Percentiles rank a stretch among this genome's conserved stretches.
These are phyloP conservation scores for Epithele typhae DNA, from an alignment of 768 basidiomycete genomes.

Conservation along the genomic window DNA sequence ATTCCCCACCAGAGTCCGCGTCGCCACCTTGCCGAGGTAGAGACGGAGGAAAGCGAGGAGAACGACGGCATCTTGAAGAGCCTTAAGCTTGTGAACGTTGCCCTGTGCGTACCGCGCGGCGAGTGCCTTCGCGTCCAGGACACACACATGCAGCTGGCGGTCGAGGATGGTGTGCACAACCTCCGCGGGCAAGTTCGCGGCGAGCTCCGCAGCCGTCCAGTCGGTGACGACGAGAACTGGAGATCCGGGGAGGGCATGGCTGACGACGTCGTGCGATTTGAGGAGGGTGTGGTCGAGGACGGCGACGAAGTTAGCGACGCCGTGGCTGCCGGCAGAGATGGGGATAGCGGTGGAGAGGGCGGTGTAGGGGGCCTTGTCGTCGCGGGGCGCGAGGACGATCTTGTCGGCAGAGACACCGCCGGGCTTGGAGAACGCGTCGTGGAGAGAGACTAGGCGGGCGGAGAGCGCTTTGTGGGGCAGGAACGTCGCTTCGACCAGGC, in stretches of 20 bases:
- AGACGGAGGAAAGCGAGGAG: conserved; percentile 83
- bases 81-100: conserved; percentile 20
- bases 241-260: conserved; percentile 61
- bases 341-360: conserved; percentile 59
- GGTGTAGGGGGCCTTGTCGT: conserved; percentile 31
- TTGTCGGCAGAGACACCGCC: conserved; percentile 69
- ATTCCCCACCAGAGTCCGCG: conserved; percentile 46
- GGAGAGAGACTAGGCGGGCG: conserved; percentile 59
- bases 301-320: conserved; percentile 64
- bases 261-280: conserved; percentile 70
- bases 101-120: conserved; percentile 39
- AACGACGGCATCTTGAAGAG: conserved; percentile 53
- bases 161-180: conserved; percentile 43
- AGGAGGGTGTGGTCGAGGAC: conserved; percentile 74
- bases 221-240: conserved; percentile 69
- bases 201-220: conserved; percentile 75
- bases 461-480: conserved; percentile 43
- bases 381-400: conserved; percentile 56
- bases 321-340: conserved; percentile 40
- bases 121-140: conserved; percentile 52
- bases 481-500: conserved; percentile 55
- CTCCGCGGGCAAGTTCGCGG: conserved; percentile 56
- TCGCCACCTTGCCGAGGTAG: conserved; percentile 67
- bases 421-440: conserved; percentile 72
- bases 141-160: conserved; percentile 54